A percentile compares a stretch with the other conserved stretches of the same genome.
Conservation (phyloP, 306 rosid genomes). For the Malus sylvestris region DNA sequence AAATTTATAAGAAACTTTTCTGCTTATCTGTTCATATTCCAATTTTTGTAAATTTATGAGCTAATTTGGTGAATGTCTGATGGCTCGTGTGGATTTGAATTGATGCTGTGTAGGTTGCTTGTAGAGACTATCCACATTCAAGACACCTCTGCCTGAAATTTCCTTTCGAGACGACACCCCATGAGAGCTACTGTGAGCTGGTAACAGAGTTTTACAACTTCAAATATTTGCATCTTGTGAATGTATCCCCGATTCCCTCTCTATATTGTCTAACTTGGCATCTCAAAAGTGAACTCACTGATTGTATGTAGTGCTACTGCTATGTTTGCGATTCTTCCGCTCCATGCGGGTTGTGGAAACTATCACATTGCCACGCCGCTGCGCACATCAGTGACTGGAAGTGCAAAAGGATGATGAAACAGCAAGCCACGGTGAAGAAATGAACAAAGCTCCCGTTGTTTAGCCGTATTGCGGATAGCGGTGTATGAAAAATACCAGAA, state of each 20-base stretch:
- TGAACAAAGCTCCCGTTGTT: background rate
- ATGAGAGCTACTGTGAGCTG: slow-evolving; percentile 43
- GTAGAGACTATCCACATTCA: no score
- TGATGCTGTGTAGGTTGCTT: slow-evolving; percentile 47
- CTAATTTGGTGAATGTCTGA: background rate
- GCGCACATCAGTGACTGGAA: slow-evolving; percentile 15
- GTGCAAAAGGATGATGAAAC: background rate
- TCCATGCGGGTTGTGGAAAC: slow-evolving; percentile 26
- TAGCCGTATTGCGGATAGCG: background rate
- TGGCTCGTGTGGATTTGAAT: background rate
- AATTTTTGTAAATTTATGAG: background rate
- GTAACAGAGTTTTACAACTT: slow-evolving; percentile 16
- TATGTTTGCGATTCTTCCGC: slow-evolving; percentile 40
- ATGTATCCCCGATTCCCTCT: background rate
- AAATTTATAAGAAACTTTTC: no score
- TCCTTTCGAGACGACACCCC: slow-evolving; percentile 47
- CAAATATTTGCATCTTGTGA: background rate
- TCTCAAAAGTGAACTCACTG: background rate
- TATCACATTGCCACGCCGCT: slow-evolving; percentile 26
- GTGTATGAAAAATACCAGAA: background rate
- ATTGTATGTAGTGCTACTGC: slow-evolving; percentile 55
- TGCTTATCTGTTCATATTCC: no score
- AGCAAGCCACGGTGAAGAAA: background rate
- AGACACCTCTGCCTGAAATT: slow-evolving; percentile 39
- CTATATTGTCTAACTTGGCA: background rate